Evolutionary conservation across 2,329 filamentous ascomycete species (phyloP).

Genomic region (Tolypocladium cylindrosporum): DNA sequence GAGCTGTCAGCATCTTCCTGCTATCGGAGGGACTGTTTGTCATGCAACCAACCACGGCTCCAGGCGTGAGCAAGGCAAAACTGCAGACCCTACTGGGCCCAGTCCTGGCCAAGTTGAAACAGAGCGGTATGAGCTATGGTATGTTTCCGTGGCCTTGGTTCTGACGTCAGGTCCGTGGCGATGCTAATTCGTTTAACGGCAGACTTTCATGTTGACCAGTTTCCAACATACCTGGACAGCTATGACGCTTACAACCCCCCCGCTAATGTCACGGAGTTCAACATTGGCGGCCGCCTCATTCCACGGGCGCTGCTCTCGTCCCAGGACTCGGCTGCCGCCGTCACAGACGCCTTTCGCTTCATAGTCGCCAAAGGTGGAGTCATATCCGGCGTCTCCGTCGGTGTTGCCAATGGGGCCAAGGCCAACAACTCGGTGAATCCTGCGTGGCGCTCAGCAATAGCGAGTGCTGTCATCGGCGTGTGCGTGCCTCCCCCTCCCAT

Average conservation of each 20-base stretch:
- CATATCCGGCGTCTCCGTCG: neutral
- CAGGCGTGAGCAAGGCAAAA: neutral
- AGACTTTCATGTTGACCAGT: neutral
- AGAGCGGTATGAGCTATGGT: neutral
- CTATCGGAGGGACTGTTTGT: neutral
- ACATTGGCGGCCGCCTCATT: slow-evolving; percentile 31
- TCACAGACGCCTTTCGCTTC: neutral
- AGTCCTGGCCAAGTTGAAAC: neutral
- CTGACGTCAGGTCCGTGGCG: no score
- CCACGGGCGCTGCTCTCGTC: slow-evolving; percentile 21
- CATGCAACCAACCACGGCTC: neutral
- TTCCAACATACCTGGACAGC: neutral
- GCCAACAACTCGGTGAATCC: neutral
- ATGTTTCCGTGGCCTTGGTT: neutral
- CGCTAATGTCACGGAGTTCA: slow-evolving; percentile 19
- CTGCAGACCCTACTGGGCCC: neutral
- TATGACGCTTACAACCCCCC: neutral
- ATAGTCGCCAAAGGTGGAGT: neutral
- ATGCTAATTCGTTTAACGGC: neutral
- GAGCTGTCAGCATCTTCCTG: neutral
- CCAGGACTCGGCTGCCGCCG: neutral
- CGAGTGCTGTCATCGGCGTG: neutral
- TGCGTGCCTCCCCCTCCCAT: neutral
- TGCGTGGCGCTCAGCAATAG: neutral
- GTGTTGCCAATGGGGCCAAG: neutral